Base-by-base conservation (phyloP, 805 yeast species). In the Torulaspora delbrueckii region DNA sequence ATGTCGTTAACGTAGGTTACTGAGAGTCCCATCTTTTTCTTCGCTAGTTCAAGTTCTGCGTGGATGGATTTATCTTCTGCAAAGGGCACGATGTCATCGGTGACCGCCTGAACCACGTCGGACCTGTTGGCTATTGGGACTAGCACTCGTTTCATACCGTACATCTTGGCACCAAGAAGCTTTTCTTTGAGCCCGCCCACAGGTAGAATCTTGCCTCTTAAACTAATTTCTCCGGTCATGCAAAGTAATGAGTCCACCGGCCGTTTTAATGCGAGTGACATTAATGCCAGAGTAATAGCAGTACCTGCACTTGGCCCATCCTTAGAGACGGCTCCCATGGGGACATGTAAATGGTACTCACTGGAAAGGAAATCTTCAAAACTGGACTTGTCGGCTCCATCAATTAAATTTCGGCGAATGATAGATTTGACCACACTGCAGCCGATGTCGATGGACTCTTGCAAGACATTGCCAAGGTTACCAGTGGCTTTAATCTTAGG, bases 181-280 rank as follows among this genome's bases (percentile, higher is more conserved):
- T 85, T 85, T 64, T 86, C 95, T 43, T 81, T 76, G 23, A 86
- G 72, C 0, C 95, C 95, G 4, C 95, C 95, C 53, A 86, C 86
- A 6, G 90, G 90, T 37, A 86, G 69, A 0, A 86, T 84, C 53
- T 82, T 72, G 5, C 95, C 95, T 35, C 91, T 68, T 3, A 86
- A 71, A 0, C 93, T 84, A 49, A 86, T 81, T 62, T 86, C 95
- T 5, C 95, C 95, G 1, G 95, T 86, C 93, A 86, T 84, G 41
- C 95, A 95, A 40, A 84, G 68, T 41, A 70, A 67, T 10, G 64
- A 48, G 19, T 71, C 68, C 27, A 74, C 69, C 0, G 87, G 75
- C 43, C 69, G 74, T 51, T 77, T 71, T 23, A 84, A 58, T 2
- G 93, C 85, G 53, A 86, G 72, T 0, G 96, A 88, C 30, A 89